phyloP scores from a whole-genome alignment of 2,329 filamentous ascomycete species.

The Scytalidium lignicola region DNA sequence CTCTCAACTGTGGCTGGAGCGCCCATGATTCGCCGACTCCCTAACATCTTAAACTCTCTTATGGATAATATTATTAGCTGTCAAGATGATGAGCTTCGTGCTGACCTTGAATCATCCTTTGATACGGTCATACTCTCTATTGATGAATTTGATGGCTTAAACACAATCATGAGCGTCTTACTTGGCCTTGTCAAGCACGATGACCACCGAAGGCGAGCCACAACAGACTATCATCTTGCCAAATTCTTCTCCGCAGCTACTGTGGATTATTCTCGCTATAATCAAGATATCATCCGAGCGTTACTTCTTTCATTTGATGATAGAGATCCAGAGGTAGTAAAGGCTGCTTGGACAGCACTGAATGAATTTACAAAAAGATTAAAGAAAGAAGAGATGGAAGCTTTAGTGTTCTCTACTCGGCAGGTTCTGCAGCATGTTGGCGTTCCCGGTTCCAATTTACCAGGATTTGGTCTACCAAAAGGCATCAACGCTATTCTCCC shows the following conservation, averaged over 20 bases:
- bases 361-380: slow-evolving; percentile 83
- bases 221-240: slow-evolving; percentile 72
- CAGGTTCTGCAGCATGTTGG: slow-evolving; percentile 85
- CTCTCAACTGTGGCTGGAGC: slow-evolving; percentile 85
- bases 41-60: slow-evolving; percentile 85
- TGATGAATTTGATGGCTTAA: slow-evolving; percentile 93
- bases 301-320: slow-evolving; percentile 92
- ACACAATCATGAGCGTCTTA: slow-evolving; percentile 92
- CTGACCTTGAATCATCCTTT: slow-evolving; percentile 74
- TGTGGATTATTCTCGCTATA: slow-evolving; percentile 91
- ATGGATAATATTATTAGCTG: slow-evolving; percentile 86
- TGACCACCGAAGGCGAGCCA: slow-evolving; percentile 77
- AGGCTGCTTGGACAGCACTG: slow-evolving; percentile 82
- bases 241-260: slow-evolving; percentile 78
- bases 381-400: slow-evolving; percentile 97
- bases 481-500: slow-evolving; percentile 94
- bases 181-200: slow-evolving; percentile 85
- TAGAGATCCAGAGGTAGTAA: slow-evolving; percentile 74
- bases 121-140: slow-evolving; percentile 88
- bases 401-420: slow-evolving; percentile 78
- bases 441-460: slow-evolving; percentile 75
- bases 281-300: slow-evolving; percentile 88
- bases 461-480: slow-evolving; percentile 89
- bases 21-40: slow-evolving; percentile 85
- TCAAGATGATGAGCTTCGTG: slow-evolving; percentile 66